A percentile compares a stretch with the other conserved stretches of the same genome.
phyloP scores from a whole-genome alignment of 176 grass and related monocot species.

The Avena sativa region DNA sequence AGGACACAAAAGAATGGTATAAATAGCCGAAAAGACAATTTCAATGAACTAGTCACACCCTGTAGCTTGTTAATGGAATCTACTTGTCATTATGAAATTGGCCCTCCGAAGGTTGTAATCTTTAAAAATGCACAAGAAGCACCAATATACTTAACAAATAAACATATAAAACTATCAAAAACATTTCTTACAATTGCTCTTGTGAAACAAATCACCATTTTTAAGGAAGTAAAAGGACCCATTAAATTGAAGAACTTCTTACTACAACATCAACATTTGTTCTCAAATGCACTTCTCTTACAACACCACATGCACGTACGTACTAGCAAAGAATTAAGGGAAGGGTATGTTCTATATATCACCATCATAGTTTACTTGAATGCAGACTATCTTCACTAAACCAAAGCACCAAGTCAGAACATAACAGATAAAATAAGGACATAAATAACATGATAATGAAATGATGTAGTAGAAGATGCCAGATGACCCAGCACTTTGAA shows the following conservation, averaged over 20 bases:
- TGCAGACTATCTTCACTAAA: not conserved
- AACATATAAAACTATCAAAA: not conserved
- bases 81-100: not conserved
- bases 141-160: not conserved
- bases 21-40: not conserved
- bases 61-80: constrained; percentile 16
- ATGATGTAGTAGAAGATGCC: not conserved
- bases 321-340: not conserved
- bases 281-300: not conserved
- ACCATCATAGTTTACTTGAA: not conserved
- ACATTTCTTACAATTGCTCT: not conserved
- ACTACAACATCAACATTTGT: not conserved
- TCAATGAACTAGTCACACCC: not conserved
- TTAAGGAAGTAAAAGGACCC: not conserved
- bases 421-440: not conserved
- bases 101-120: not conserved
- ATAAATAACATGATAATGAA: not conserved
- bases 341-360: not conserved
- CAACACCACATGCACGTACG: not conserved
- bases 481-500: not conserved
- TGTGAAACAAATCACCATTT: not conserved
- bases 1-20: not conserved
- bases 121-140: not conserved
- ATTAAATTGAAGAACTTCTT: not conserved
- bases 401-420: not conserved